A percentile compares a stretch with the other conserved stretches of the same genome.
Conservation (phyloP, 164 flowering plant genomes). For the Umbilicus rupestris region DNA sequence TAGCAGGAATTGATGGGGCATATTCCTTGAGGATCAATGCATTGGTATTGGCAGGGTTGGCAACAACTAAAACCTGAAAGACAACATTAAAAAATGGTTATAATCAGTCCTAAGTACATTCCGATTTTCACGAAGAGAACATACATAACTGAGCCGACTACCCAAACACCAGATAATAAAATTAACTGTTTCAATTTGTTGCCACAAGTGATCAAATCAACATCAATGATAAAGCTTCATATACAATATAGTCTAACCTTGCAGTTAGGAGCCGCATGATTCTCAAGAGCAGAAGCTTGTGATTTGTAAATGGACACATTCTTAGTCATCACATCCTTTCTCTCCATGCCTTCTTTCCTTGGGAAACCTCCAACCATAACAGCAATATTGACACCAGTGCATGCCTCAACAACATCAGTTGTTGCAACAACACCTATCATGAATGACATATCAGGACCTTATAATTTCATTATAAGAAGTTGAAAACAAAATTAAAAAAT, state of each 20-base stretch:
- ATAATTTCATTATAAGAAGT: background rate
- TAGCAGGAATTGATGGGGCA: slow-evolving; percentile 80
- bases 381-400: slow-evolving; percentile 93
- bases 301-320: slow-evolving; percentile 95
- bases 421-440: slow-evolving; percentile 92
- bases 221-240: background rate
- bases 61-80: slow-evolving; percentile 89
- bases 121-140: background rate
- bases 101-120: background rate
- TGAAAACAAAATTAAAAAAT: background rate
- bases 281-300: slow-evolving; percentile 91
- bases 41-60: slow-evolving; percentile 98
- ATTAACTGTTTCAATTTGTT: background rate
- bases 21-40: slow-evolving; percentile 96
- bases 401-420: slow-evolving; percentile 92
- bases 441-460: slow-evolving; percentile 5
- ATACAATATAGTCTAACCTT: slow-evolving; percentile 37
- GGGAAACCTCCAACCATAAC: slow-evolving; percentile 99
- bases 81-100: slow-evolving; percentile 2
- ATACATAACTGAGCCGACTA: background rate
- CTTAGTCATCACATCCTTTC: slow-evolving; percentile 96
- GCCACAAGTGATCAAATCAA: background rate
- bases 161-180: background rate
- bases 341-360: slow-evolving; percentile 98
- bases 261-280: slow-evolving; percentile 96